Evolutionary conservation across 768 basidiomycete genomes (phyloP).

Genomic region (Steccherinum ochraceum): DNA sequence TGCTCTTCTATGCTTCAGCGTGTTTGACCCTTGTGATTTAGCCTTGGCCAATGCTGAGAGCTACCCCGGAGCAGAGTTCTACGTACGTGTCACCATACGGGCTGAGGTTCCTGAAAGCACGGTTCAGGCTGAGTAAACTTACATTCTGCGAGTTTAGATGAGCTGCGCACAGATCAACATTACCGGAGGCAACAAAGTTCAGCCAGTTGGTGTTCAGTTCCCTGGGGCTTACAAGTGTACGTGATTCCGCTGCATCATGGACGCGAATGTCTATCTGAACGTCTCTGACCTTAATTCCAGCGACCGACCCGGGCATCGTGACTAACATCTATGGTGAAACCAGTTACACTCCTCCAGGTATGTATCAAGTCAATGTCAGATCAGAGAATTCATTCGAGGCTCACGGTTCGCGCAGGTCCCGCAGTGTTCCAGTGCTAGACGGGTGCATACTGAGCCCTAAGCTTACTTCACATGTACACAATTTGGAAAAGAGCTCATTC

Average conservation of each 20-base stretch:
- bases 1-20: conserved; percentile 10
- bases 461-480: no score
- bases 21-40: conserved; percentile 30
- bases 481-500: no score
- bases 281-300: neutral
- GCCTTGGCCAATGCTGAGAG: conserved; percentile 33
- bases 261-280: neutral
- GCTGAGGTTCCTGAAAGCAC: no score
- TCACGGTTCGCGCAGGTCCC: conserved; percentile 5
- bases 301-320: conserved; percentile 14
- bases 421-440: conserved; percentile 11
- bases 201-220: conserved; percentile 11
- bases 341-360: conserved; percentile 15
- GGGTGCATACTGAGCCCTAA: no score
- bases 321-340: conserved; percentile 13
- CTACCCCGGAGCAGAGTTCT: conserved; percentile 49
- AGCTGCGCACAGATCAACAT: conserved; percentile 23
- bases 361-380: neutral
- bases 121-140: no score
- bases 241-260: neutral
- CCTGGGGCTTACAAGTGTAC: conserved; percentile 11
- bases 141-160: conserved; percentile 21
- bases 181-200: conserved; percentile 14
- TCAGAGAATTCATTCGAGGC: neutral
- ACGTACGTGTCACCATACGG: conserved; percentile 23